A percentile compares a stretch with the other conserved stretches of the same genome.
These are phyloP conservation scores for Leccinum aurantiacum DNA, from an alignment of 768 basidiomycete species.

Conservation along the genomic window DNA sequence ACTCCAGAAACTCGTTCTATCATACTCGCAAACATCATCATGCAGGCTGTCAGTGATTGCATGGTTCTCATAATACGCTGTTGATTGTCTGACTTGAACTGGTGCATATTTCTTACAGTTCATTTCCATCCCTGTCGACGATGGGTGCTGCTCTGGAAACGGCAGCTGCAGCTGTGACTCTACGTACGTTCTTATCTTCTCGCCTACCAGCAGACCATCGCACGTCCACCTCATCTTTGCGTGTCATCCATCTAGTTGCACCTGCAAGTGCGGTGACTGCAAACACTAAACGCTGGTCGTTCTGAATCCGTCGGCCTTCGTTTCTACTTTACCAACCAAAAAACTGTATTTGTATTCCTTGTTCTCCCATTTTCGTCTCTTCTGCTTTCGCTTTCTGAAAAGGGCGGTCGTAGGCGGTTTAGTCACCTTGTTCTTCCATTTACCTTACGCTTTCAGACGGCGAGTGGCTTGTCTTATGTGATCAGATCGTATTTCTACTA, in stretches of 20 bases:
- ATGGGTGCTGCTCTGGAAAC: slow-evolving; percentile 19
- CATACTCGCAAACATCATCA: neutral
- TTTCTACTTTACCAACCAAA: neutral
- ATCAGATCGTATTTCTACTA: too few relatives aligned
- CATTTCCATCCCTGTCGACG: slow-evolving; percentile 8
- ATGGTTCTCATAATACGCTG: neutral
- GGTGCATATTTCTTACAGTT: slow-evolving; percentile 1
- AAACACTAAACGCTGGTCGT: slow-evolving; percentile 8
- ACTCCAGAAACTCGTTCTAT: slow-evolving; percentile 1
- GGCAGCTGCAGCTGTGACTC: slow-evolving; percentile 15
- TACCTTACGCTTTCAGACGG: neutral
- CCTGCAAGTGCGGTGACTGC: slow-evolving; percentile 22
- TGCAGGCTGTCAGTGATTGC: slow-evolving; percentile 20
- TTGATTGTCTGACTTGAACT: neutral
- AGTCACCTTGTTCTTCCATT: neutral
- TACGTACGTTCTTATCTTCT: neutral
- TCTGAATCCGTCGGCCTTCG: too few relatives aligned
- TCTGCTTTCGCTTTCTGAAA: neutral
- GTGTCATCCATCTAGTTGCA: slow-evolving; percentile 7
- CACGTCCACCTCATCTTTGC: neutral
- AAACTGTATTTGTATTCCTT: neutral
- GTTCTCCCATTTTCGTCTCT: too few relatives aligned
- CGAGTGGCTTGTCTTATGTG: neutral
- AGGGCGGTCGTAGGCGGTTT: neutral
- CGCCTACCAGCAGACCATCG: neutral